Percentiles rank a stretch among this genome's conserved stretches.
Evolutionary conservation across 2,329 filamentous ascomycete species (phyloP).

Genomic region (Ophiostoma quercus): DNA sequence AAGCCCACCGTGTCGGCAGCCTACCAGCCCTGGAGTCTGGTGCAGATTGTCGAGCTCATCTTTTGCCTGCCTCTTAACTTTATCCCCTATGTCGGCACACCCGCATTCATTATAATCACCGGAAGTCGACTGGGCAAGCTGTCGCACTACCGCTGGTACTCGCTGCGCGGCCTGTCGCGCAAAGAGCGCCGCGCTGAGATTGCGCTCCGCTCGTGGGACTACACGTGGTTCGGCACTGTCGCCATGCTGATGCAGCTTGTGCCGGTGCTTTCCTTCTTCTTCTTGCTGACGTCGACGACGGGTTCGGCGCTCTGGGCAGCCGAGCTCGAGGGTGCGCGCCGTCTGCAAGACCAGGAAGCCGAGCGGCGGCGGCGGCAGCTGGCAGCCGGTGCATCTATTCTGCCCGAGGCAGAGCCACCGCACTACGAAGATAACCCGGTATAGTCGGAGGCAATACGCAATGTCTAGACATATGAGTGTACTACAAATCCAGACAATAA

Average conservation of each 20-base stretch:
- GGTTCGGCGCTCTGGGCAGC: slow-evolving; percentile 84
- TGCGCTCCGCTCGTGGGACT: slow-evolving; percentile 66
- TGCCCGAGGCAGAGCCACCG: slow-evolving; percentile 9
- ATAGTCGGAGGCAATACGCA: neutral
- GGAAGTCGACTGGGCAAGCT: slow-evolving; percentile 83
- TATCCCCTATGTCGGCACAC: slow-evolving; percentile 74
- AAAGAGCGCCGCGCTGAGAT: slow-evolving; percentile 69
- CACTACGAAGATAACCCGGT: slow-evolving; percentile 30
- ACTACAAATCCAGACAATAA: no score
- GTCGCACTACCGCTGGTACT: slow-evolving; percentile 86
- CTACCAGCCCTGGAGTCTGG: slow-evolving; percentile 82
- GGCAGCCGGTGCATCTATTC: neutral
- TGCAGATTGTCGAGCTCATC: slow-evolving; percentile 84
- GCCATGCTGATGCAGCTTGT: slow-evolving; percentile 74
- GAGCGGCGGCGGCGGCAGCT: slow-evolving; percentile 16
- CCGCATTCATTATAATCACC: slow-evolving; percentile 80
- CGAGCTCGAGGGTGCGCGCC: slow-evolving; percentile 61
- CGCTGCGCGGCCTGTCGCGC: slow-evolving; percentile 68
- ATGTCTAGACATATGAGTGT: neutral
- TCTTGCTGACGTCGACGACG: slow-evolving; percentile 78
- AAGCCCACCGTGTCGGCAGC: slow-evolving; percentile 70
- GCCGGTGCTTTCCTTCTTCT: slow-evolving; percentile 87
- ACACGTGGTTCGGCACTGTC: slow-evolving; percentile 87
- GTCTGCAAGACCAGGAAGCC: slow-evolving; percentile 24
- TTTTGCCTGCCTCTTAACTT: slow-evolving; percentile 78